Percentiles rank a stretch among this genome's conserved stretches.
Evolutionary conservation across 1,284 basidiomycete genomes (phyloP).

Genomic region (Ganoderma multipileum): DNA sequence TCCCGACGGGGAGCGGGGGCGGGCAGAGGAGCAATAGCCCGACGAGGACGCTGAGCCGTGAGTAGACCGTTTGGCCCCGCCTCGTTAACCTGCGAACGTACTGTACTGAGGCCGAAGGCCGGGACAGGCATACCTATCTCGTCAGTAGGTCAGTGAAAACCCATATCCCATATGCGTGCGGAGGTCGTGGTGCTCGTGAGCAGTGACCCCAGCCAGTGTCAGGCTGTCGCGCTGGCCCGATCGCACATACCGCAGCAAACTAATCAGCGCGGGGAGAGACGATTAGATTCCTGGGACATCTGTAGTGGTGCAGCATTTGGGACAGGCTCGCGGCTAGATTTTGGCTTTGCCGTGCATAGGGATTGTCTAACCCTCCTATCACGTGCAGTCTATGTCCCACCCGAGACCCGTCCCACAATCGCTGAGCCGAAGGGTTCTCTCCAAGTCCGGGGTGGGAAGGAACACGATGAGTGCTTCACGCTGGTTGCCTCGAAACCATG

Average conservation of each 20-base stretch:
- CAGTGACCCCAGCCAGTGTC: background rate
- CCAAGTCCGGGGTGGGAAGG: background rate
- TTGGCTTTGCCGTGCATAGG: background rate
- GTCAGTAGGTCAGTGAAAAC: conserved; percentile 67
- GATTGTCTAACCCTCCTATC: too few relatives aligned
- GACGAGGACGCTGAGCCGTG: conserved; percentile 80
- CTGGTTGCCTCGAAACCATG: background rate
- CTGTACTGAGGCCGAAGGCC: too few relatives aligned
- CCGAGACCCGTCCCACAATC: background rate
- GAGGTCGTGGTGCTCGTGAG: background rate
- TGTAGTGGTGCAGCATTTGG: background rate
- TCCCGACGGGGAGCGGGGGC: conserved; percentile 54
- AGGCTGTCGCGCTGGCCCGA: background rate
- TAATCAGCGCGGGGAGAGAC: too few relatives aligned
- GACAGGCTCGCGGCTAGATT: background rate
- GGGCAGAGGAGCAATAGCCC: conserved; percentile 71
- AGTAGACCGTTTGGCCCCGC: conserved; percentile 42
- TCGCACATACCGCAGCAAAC: background rate
- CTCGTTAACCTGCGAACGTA: conserved; percentile 24
- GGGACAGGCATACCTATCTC: conserved; percentile 78
- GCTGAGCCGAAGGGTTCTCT: background rate
- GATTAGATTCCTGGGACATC: background rate
- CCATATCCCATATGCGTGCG: background rate
- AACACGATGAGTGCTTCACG: background rate
- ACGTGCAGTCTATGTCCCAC: background rate